Base-by-base conservation (phyloP, 768 basidiomycete species). In the Lactarius quietus region DNA sequence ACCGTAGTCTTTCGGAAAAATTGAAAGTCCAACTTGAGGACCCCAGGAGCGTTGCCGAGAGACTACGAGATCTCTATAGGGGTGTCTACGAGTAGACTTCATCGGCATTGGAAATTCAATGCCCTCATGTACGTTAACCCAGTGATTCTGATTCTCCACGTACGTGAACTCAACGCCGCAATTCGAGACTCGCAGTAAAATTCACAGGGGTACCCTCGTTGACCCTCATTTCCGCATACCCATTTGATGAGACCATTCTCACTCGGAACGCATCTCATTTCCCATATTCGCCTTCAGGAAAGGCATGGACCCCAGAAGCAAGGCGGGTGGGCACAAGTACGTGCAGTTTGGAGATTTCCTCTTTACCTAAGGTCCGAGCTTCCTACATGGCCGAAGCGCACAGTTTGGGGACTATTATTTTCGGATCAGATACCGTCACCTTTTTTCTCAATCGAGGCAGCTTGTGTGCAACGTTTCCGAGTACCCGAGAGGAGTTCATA, bases 171-270 rank as follows among this genome's bases (percentile, higher is more conserved):
- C 57, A 53, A 57, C 14, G 54, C 31, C 23, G 10, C 36, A 65
- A 59, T 18, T 18, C 31, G 8, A 59, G 28, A 33, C 15, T 51
- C 45, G 17, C 53, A 35, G 39, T n/a, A 26, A 38, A 61, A 28
- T 45, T 36, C 61, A 66, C 61, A 66, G 65, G 65, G 61, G 61
- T 39, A 15, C 29, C 64, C 59, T 29, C 15, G 14, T 53, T 57
- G 7, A 23, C 35, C 41, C 58, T 45, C 58, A 45, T 45, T 59
- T 59, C 57, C 41, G 41, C 36, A 38, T 57, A 45, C 36, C n/a
- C 38, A 43, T 48, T 56, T 65, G 59, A 29, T 31, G 59, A 23
- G 45, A 18, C 35, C 14, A 35, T 56, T 33, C 33, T 9, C 9
- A 26, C 33, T 64, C 31, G 51, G n/a, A 23, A 38, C 18, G 8